Conservation (phyloP, 176 grass and related monocot species). For the Raddia distichophylla region DNA sequence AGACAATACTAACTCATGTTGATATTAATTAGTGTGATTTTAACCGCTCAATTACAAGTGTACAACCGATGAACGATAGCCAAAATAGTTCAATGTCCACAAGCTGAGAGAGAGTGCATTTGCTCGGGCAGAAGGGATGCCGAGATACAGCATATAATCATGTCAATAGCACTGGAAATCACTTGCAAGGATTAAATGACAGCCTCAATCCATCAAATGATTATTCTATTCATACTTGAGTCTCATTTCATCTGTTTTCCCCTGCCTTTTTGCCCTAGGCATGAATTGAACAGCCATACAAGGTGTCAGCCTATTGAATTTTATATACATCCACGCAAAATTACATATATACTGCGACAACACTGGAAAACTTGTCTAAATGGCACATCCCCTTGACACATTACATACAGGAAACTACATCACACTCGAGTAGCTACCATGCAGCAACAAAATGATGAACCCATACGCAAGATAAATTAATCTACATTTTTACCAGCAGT, state of each 20-base stretch:
- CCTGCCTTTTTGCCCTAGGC: neutral
- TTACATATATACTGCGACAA: slow-evolving; percentile 28
- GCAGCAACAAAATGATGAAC: slow-evolving; percentile 22
- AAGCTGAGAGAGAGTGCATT: neutral
- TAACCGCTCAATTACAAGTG: neutral
- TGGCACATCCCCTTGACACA: slow-evolving; percentile 8
- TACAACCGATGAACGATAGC: neutral
- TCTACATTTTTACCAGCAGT: slow-evolving; percentile 39
- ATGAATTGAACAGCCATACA: slow-evolving; percentile 30
- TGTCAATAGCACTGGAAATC: neutral
- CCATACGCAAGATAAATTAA: slow-evolving; percentile 15
- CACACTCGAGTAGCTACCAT: slow-evolving; percentile 26
- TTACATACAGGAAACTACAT: slow-evolving; percentile 33
- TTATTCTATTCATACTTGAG: slow-evolving; percentile 13
- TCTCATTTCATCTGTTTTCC: slow-evolving; percentile 17
- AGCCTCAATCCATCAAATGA: neutral
- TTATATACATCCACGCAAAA: slow-evolving; percentile 17
- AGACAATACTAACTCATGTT: too few species aligned
- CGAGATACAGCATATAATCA: neutral
- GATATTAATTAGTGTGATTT: too few species aligned
- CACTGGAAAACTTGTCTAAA: slow-evolving; percentile 24
- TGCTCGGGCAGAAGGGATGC: neutral
- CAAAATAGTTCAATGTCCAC: neutral
- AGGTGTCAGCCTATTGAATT: slow-evolving; percentile 7
- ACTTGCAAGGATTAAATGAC: neutral